Evolutionary conservation across 148 eudicot genomes (phyloP), one percentile per base, ranked within the genome.

Genomic region (Rhododendron henanense): DNA sequence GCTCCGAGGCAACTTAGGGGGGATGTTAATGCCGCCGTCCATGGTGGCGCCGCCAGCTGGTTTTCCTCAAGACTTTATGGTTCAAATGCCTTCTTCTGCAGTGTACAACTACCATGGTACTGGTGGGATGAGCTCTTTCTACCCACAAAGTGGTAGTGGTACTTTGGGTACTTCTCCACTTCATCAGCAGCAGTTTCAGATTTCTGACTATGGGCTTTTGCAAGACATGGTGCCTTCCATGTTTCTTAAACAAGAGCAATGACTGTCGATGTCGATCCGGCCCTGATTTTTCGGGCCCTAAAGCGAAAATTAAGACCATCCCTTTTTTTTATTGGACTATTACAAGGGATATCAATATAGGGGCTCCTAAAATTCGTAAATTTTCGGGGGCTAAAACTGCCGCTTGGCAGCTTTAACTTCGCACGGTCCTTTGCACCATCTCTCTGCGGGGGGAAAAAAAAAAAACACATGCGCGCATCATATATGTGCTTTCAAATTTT

Each of bases 221-320:
- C 98, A 96, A 78, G 99, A 96, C 83, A 87, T 96, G 90, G 92
- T 96, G 83, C 98, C 98, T 41, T 83, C 96, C 47, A 90, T 90
- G 83, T 77, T 91, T 82, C 90, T 92, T 6, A 96, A 96, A 87
- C 91, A 91, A 89, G 98, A 96, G 83, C 96, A 93, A n/a, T 94
- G 87, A 81, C 16, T 61, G 23, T 75, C 21, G 10, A n/a, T n/a
- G 31, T 23, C 2, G 11, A 61, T 23, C 50, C 11, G 59, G 59
- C 5, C 59, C 59, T 53, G 59, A 15, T 18, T 53, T 55, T 55
- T 3, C 1, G 6, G 21, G 61, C 61, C 6, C 6, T 55, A 4
- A 55, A 16, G 21, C 11, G 61, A 55, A 55, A 55, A 15, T 55
- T 16, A 55, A 55, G 61, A 55, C 4, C 0, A 4, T 4, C 21